Percentiles rank a stretch among this genome's conserved stretches.
Conservation (phyloP, 23 red algal species). For the Gracilaria gracilis region DNA sequence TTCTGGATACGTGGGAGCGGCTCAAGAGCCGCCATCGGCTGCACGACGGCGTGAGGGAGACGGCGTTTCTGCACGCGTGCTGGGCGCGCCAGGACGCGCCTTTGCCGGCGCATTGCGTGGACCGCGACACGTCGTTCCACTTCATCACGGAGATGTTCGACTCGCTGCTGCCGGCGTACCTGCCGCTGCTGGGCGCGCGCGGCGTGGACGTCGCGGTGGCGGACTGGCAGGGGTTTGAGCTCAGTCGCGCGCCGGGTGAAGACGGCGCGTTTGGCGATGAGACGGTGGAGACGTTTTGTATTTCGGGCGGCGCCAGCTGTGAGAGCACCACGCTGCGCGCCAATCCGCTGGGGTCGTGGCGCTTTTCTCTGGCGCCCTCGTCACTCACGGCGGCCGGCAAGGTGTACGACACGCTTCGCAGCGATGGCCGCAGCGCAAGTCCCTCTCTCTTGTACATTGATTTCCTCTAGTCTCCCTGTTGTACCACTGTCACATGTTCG, state of each 20-base stretch:
- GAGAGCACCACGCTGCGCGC: conserved; percentile 59
- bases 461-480: background rate
- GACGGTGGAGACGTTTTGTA: conserved; percentile 53
- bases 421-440: background rate
- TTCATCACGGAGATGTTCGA: conserved; percentile 64
- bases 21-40: conserved; percentile 29
- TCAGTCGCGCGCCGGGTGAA: background rate
- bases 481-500: background rate
- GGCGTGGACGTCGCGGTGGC: conserved; percentile 16
- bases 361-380: conserved; percentile 62
- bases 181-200: conserved; percentile 30
- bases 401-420: conserved; percentile 49
- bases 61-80: conserved; percentile 31
- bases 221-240: conserved; percentile 33
- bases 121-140: conserved; percentile 32
- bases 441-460: conserved; percentile 34
- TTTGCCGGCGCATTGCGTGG: background rate
- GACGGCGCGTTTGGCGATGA: conserved; percentile 26
- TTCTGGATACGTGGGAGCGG: conserved; percentile 45
- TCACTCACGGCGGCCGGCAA: conserved; percentile 52
- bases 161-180: conserved; percentile 60
- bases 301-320: conserved; percentile 54
- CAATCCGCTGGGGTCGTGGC: conserved; percentile 65
- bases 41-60: background rate
- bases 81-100: background rate